Evolutionary conservation across 1,139 yeast species (phyloP).

Genomic region (Yamadazyma atmosphaerica): DNA sequence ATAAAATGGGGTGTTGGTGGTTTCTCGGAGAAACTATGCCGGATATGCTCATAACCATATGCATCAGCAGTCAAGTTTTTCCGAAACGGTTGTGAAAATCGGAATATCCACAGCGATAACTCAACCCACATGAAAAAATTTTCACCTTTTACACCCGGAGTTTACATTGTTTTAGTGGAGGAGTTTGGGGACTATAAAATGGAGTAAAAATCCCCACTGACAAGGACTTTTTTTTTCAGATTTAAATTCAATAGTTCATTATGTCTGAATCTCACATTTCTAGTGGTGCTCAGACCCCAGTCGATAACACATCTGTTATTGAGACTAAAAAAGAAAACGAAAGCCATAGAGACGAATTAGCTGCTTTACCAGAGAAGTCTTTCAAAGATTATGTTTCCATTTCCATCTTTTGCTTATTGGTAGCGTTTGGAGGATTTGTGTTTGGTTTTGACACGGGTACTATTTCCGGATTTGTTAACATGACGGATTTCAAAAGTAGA

Average conservation of each 20-base stretch:
- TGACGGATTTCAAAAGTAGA: slow-evolving; percentile 48
- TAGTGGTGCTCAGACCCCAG: slow-evolving; percentile 36
- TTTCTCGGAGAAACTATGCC: slow-evolving; percentile 1
- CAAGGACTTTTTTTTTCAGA: too few species aligned
- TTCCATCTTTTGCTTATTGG: slow-evolving; percentile 39
- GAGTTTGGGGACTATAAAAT: background rate
- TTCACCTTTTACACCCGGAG: background rate
- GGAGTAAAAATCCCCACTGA: too few species aligned
- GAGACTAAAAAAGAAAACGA: slow-evolving; percentile 25
- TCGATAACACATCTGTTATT: slow-evolving; percentile 28
- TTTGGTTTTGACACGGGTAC: slow-evolving; percentile 80
- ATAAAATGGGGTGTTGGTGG: background rate
- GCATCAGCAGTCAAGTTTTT: background rate
- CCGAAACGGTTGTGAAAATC: slow-evolving; percentile 1
- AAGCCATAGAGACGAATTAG: slow-evolving; percentile 10
- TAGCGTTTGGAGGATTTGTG: slow-evolving; percentile 66
- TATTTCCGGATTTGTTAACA: slow-evolving; percentile 65
- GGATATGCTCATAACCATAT: background rate
- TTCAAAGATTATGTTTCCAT: slow-evolving; percentile 32
- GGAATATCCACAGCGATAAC: too few species aligned
- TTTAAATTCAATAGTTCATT: too few species aligned
- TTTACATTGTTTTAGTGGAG: background rate
- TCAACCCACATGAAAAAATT: too few species aligned
- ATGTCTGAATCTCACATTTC: too few species aligned
- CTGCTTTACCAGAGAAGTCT: slow-evolving; percentile 28